Evolutionary conservation across 345 rosid genomes (phyloP), one percentile per base, ranked within the genome.

Genomic region (Nasturtium officinale): DNA sequence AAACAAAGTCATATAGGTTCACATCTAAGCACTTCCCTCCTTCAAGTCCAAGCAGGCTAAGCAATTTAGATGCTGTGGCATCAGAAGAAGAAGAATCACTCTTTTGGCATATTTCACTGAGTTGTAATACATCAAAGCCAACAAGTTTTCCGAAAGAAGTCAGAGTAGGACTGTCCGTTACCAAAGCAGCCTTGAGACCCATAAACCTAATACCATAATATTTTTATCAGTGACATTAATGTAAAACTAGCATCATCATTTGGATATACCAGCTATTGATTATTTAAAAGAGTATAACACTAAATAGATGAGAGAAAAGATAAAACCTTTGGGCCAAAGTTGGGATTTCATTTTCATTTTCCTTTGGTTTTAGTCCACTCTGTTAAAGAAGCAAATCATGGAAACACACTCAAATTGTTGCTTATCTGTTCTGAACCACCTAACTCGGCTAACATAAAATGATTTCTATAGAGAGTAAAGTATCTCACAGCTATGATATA

Each of bases 141-240:
- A 89, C 76, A 74, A 79, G 77, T 56, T 71, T 81, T 48, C 80
- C 85, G 10, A 91, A 88, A 56, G 88, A 87, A 63, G 46, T 79
- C 83, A 82, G 69, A 43, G 65, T 43, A 17, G 82, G 69, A 69
- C 69, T 79, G 60, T 82, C 83, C 0, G 91, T 88, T 29, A 91
- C 65, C 32, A 88, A 33, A 72, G 93, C 90, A 75, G 90, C 87
- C 82, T 73, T 94, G 86, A 94, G 70, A 67, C 94, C 97, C 96
- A 85, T 85, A 72, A 89, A 94, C 83, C 97, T 94, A 79, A 67
- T 57, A n/a, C 35, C 69, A 28, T 9, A 35, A 28, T 10, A 47
- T 26, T 5, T 16, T 46, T 13, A 11, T 46, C 53, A 69, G 59
- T 18, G 66, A 55, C 35, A 55, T 7, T 1, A 60, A 20, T 16